Conservation (phyloP, 176 grass and related monocot species). For the Cocos nucifera region DNA sequence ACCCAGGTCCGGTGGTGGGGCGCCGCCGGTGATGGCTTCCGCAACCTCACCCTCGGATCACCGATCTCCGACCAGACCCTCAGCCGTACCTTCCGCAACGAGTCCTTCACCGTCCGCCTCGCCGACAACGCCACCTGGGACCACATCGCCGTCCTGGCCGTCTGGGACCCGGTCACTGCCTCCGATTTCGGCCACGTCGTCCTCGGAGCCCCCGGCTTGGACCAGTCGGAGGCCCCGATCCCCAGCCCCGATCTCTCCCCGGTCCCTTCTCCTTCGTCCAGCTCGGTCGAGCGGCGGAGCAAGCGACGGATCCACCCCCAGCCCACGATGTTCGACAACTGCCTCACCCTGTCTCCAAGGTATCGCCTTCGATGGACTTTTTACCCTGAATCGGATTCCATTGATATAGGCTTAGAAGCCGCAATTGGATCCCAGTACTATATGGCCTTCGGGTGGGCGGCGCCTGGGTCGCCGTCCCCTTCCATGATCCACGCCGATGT, state of each 20-base stretch:
- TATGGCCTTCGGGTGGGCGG: conserved; percentile 83
- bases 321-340: conserved; percentile 78
- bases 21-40: conserved; percentile 42
- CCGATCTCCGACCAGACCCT: conserved; percentile 33
- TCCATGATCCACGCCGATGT: conserved; percentile 71
- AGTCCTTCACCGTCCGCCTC: conserved; percentile 48
- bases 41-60: conserved; percentile 35
- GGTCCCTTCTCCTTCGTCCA: not conserved
- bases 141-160: conserved; percentile 52
- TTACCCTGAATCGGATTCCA: conserved; percentile 38
- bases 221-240: not conserved
- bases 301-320: conserved; percentile 11
- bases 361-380: conserved; percentile 81
- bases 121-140: conserved; percentile 53
- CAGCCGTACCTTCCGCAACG: conserved; percentile 47
- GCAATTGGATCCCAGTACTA: conserved; percentile 74
- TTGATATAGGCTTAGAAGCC: conserved; percentile 76
- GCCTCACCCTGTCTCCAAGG: conserved; percentile 40
- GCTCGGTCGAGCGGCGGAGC: not conserved
- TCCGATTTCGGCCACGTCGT: conserved; percentile 75
- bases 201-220: conserved; percentile 15
- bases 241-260: conserved; percentile 7
- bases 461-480: conserved; percentile 24
- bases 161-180: conserved; percentile 80
- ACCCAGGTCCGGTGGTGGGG: conserved; percentile 59